Base-by-base conservation (phyloP, 1,139 yeast species). In the Geotrichum armillariae region DNA sequence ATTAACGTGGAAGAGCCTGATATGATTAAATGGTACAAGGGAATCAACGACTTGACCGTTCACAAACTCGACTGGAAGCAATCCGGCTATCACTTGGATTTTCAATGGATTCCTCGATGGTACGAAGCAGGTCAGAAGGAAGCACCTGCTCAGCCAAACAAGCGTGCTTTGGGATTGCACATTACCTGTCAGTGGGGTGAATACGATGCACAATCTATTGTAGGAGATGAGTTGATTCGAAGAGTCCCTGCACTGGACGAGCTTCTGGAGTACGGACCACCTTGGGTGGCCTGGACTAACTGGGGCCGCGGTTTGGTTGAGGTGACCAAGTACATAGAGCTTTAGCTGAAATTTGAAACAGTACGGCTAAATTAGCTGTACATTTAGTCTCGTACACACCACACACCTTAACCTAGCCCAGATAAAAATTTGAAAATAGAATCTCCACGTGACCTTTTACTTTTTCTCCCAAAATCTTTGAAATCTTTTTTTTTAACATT, bases 111-210 rank as follows among this genome's bases (percentile, higher is more conserved):
- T 38, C 95, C 95, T 3, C 77, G 77, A 52, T 73, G 83, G 53
- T 73, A 79, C 55, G 79, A 77, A 35, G 73, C 71, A 45, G 73
- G 69, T 8, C 29, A 32, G 18, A 18, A 17, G 20, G 18, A 17
- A 27, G 20, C 21, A 9, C 12, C 11, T 9, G 18, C 50, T 12
- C 27, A 33, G 8, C 45, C 44, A 17, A 53, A 54, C 22, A 58
- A 58, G 42, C 56, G 60, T 29, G 45, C 58, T 8, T 58, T 88
- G 51, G 84, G 83, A 1, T 72, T 87, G 1, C 67, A 70, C 8
- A 74, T 87, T 3, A 72, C 77, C 23, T 88, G 96, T 63, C 78
- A 70, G 60, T 87, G 94, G 94, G 83, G 85, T 9, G 94, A 87
- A 57, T 77, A 78, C 60, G 82, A 78, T 38, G 70, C 71, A 3